Base-by-base conservation (phyloP, 805 yeast species). In the Sugiyamaella mastotermitis region DNA sequence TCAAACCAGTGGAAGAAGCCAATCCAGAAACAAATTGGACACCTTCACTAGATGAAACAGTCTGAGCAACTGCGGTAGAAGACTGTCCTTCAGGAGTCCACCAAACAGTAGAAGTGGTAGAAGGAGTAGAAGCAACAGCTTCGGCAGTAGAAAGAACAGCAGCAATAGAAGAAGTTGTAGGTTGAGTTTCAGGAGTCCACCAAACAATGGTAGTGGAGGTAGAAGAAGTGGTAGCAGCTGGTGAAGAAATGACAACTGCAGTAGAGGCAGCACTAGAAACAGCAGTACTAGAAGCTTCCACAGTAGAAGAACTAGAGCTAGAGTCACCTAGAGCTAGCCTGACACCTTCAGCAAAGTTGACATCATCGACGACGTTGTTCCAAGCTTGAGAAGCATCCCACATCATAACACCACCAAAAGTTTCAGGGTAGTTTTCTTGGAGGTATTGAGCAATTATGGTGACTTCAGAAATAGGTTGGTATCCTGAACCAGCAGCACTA, bases 341-440 rank as follows among this genome's bases (percentile, higher is more conserved):
- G 29, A 31, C 40, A 8, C 13, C 47, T 35, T 32, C 22, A 8
- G 72, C 70, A 46, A 71, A 74, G 24, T 68, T 54, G 9, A 20
- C 33, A 31, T 51, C 56, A 26, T 68, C 74, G 41, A 60, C 60
- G 2, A 39, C 50, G 37, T 69, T 66, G 43, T 72, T 66, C 54
- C 71, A 68, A 11, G 74, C 72, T 47, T 74, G 74, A 7, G 81
- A 68, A n/a, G 85, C 82, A 52, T 87, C 95, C 95, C 96, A 86
- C 48, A 85, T 63, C 69, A 80, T 74, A 47, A 86, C 73, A 22
- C 84, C 80, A 15, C 80, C 78, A 45, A 86, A 72, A 2, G 67
- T 41, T 10, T 15, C 13, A 9, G 36, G 29, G 40, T 46, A 56
- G 32, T 42, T 40, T 28, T 37, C 25, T 37, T 53, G 49, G n/a